phyloP scores from a whole-genome alignment of 805 yeast genomes.

The Helenozyma baotianmanensis region DNA sequence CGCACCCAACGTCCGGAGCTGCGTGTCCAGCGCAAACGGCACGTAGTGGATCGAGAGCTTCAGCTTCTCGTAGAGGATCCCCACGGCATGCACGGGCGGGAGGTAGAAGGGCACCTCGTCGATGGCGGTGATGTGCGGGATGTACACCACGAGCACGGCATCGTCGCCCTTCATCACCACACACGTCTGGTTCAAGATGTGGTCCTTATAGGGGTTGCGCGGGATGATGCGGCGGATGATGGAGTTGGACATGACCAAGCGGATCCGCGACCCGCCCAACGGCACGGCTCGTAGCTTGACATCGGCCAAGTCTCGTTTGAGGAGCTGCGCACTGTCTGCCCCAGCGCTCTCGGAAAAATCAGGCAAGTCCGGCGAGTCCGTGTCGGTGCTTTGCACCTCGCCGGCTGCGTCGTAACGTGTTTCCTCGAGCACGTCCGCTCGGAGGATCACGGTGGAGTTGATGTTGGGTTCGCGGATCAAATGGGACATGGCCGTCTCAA shows the following conservation, averaged over 20 bases:
- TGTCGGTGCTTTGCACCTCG: constrained; percentile 13
- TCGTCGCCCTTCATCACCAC: constrained; percentile 38
- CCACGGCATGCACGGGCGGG: constrained; percentile 82
- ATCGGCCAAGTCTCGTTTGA: constrained; percentile 33
- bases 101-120: constrained; percentile 80
- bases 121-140: constrained; percentile 62
- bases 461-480: constrained; percentile 80
- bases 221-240: constrained; percentile 87
- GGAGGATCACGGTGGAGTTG: constrained; percentile 83
- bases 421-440: constrained; percentile 76
- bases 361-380: constrained; percentile 30
- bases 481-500: constrained; percentile 72
- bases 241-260: constrained; percentile 37
- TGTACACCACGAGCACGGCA: constrained; percentile 60
- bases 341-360: constrained; percentile 15
- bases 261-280: constrained; percentile 16
- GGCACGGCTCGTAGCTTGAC: constrained; percentile 27
- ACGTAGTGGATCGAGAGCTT: constrained; percentile 69
- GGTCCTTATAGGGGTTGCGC: constrained; percentile 82
- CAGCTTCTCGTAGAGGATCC: constrained; percentile 48
- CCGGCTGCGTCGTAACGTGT: constrained; percentile 35
- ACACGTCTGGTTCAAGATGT: constrained; percentile 82
- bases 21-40: constrained; percentile 44
- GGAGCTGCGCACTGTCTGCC: constrained; percentile 13
- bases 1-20: constrained; percentile 29